A percentile compares a stretch with the other conserved stretches of the same genome.
phyloP scores from a whole-genome alignment of 768 basidiomycete genomes.

The Termitomyces sp. region DNA sequence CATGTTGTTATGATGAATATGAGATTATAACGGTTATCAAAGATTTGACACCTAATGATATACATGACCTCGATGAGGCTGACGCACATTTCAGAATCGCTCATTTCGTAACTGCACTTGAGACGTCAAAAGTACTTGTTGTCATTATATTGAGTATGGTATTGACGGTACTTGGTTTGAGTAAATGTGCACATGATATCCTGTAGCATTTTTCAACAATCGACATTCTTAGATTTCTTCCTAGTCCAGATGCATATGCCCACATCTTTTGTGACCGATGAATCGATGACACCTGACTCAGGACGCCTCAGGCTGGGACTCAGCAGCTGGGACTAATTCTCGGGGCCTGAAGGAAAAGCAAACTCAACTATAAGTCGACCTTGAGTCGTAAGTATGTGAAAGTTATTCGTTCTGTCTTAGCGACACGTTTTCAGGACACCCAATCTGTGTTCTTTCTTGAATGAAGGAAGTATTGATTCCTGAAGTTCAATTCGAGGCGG shows the following conservation, averaged over 20 bases:
- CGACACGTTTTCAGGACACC: too few species aligned
- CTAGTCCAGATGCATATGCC: background rate
- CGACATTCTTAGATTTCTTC: background rate
- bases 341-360: too few species aligned
- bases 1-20: background rate
- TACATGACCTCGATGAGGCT: constrained; percentile 54
- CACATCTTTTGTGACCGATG: too few species aligned
- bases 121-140: background rate
- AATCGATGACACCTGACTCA: too few species aligned
- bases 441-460: too few species aligned
- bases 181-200: background rate
- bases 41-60: constrained; percentile 51
- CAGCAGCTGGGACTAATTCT: too few species aligned
- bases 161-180: background rate
- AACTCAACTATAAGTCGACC: too few species aligned
- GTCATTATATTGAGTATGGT: background rate
- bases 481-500: too few species aligned
- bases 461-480: too few species aligned
- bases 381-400: too few species aligned
- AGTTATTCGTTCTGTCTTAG: too few species aligned
- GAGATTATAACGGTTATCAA: background rate
- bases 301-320: too few species aligned
- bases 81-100: constrained; percentile 34
- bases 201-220: background rate
- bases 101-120: background rate